Evolutionary conservation across 306 rosid species (phyloP), one percentile per base, ranked within the genome.

Genomic region (Canavalia ensiformis): DNA sequence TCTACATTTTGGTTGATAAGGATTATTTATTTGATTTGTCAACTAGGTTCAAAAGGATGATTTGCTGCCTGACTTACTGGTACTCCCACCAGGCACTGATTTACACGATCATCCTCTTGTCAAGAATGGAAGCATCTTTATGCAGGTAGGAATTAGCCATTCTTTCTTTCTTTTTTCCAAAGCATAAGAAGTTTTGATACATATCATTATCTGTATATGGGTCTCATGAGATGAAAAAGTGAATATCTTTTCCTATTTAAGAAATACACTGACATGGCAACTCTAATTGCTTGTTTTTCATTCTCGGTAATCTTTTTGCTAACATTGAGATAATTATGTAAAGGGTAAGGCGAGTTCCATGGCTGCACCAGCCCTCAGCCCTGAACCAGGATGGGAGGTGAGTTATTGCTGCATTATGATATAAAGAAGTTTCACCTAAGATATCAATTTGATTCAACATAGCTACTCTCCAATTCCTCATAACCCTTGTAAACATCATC

Each of bases 331-430:
- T 67, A 44, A 69, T 70, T 68, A n/a, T 83, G 57, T 56, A 13
- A 66, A 90, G 99, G 98, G 99, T 31, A 95, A 90, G 90, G 98
- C 94, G 58, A 95, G 98, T 84, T 93, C 94, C 49, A 93, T 95
- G 99, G 99, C 86, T 60, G 99, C 99, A 63, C 90, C 90, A 50
- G 94, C 99, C 59, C 98, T 95, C 62, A 86, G 83, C 86, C 93
- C 99, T 25, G 67, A 90, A 73, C 99, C 97, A 68, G 98, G 94
- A 81, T 95, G 97, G 99, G 92, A 90, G 94, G 99, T 95, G 74
- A 79, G 87, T 85, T 74, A 64, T 74, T 75, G 68, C 86, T 67
- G 44, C 80, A 59, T 63, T 55, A 39, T 75, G 31, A 45, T 41
- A 33, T 18, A 12, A 55, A 60, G 66, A 55, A 34, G 35, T 65